These are phyloP conservation scores for Davidsoniella eucalypti DNA, from an alignment of 2,329 filamentous ascomycete genomes.

Conservation along the genomic window DNA sequence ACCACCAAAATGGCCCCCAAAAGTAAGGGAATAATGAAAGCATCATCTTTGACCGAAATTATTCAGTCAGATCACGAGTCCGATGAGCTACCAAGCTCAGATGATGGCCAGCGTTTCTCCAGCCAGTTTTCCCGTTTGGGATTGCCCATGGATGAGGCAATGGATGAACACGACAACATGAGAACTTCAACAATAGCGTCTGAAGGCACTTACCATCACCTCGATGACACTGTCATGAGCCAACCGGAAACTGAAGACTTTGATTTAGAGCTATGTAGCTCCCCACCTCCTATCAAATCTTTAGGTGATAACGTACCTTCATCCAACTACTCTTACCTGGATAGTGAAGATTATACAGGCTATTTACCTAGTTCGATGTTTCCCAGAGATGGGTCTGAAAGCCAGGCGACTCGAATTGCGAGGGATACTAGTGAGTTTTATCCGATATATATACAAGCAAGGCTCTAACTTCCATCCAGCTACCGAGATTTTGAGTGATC, in stretches of 20 bases:
- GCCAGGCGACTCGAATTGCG: slow-evolving; percentile 6
- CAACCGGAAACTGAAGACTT: neutral
- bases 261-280: neutral
- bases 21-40: too few relatives aligned
- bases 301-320: neutral
- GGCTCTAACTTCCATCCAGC: neutral
- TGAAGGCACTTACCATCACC: neutral
- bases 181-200: slow-evolving; percentile 10
- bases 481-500: neutral
- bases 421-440: neutral
- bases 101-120: too few relatives aligned
- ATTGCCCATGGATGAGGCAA: slow-evolving; percentile 5
- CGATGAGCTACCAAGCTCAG: too few relatives aligned
- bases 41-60: too few relatives aligned
- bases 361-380: slow-evolving; percentile 10
- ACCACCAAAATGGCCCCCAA: too few relatives aligned
- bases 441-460: neutral
- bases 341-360: too few relatives aligned
- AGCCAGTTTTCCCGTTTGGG: slow-evolving; percentile 7
- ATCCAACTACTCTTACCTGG: too few relatives aligned
- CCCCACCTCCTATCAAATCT: neutral
- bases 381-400: slow-evolving; percentile 7
- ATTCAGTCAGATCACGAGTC: too few relatives aligned
- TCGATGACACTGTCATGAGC: neutral
- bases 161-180: slow-evolving; percentile 9